Percentiles rank a stretch among this genome's conserved stretches.
These are phyloP conservation scores for Mycena venus DNA, from an alignment of 768 basidiomycete genomes.

Conservation along the genomic window DNA sequence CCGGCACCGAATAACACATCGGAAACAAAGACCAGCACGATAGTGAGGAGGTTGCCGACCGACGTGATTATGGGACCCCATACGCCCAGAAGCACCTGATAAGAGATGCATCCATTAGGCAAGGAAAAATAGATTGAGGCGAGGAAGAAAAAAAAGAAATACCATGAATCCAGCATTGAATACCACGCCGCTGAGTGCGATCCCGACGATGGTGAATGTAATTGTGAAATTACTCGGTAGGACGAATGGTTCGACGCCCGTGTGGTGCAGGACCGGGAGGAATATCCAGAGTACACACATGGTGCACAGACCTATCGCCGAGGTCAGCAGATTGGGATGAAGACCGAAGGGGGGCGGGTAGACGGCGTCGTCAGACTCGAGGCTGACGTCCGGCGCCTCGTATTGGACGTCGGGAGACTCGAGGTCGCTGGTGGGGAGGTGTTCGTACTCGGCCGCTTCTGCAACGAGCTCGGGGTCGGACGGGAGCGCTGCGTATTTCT, in stretches of 20 bases:
- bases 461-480: slow-evolving; percentile 67
- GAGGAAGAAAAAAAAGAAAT: slow-evolving; percentile 26
- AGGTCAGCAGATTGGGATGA: slow-evolving; percentile 86
- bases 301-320: slow-evolving; percentile 84
- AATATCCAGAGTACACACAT: slow-evolving; percentile 83
- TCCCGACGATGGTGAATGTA: slow-evolving; percentile 69
- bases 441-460: slow-evolving; percentile 60
- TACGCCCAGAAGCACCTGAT: slow-evolving; percentile 81
- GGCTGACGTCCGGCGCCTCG: slow-evolving; percentile 24
- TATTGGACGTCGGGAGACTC: slow-evolving; percentile 40
- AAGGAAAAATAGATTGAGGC: slow-evolving; percentile 6
- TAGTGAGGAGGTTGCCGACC: slow-evolving; percentile 94
- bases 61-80: slow-evolving; percentile 93
- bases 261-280: slow-evolving; percentile 79
- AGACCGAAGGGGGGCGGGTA: slow-evolving; percentile 86
- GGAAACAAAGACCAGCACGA: slow-evolving; percentile 86
- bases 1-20: slow-evolving; percentile 82
- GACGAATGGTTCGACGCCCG: slow-evolving; percentile 74
- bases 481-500: slow-evolving; percentile 79
- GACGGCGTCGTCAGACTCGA: slow-evolving; percentile 47
- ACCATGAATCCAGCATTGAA: slow-evolving; percentile 94
- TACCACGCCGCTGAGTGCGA: slow-evolving; percentile 77
- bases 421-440: slow-evolving; percentile 55
- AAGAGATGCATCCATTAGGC: slow-evolving; percentile 7
- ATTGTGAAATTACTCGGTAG: slow-evolving; percentile 68